Conservation (phyloP, 2,329 filamentous ascomycete species). For the Colletotrichum navitas region DNA sequence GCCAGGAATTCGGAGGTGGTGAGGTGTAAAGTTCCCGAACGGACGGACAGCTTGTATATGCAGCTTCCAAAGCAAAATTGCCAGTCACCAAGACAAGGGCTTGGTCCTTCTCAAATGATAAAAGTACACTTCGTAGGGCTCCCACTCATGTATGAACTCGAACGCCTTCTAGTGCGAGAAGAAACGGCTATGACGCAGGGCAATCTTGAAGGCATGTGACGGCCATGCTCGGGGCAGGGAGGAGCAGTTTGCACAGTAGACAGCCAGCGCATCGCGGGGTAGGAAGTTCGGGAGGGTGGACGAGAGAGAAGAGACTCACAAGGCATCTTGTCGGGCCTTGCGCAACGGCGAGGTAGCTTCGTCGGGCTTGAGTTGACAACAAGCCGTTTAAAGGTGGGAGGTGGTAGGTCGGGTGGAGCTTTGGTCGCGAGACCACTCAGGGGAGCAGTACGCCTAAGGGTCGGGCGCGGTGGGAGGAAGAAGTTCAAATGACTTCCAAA, state of each 20-base stretch:
- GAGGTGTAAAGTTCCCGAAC: conserved; percentile 9
- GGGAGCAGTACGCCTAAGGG: conserved; percentile 31
- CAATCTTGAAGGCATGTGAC: conserved; percentile 39
- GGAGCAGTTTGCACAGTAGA: conserved; percentile 18
- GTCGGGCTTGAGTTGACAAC: conserved; percentile 39
- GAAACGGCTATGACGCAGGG: conserved; percentile 39
- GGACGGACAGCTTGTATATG: not conserved
- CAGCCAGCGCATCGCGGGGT: conserved; percentile 26
- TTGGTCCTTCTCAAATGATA: conserved; percentile 3
- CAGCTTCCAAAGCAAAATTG: conserved; percentile 4
- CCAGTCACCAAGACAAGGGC: not conserved
- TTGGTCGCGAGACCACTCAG: conserved; percentile 43
- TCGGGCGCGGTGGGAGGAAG: conserved; percentile 31
- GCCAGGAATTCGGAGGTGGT: conserved; percentile 7
- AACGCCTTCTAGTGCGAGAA: conserved; percentile 9
- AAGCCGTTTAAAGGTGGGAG: conserved; percentile 32
- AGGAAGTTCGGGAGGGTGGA: not conserved
- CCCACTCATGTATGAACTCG: conserved; percentile 12
- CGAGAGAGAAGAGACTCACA: conserved; percentile 42
- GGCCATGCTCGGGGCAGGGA: conserved; percentile 20
- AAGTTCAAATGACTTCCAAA: conserved; percentile 42
- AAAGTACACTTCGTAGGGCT: conserved; percentile 13
- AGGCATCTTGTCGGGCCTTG: conserved; percentile 45
- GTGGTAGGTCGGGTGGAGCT: conserved; percentile 35
- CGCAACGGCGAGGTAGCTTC: conserved; percentile 37